Base-by-base conservation (phyloP, 495 filamentous ascomycete genomes). In the Talaromyces trachyspermus region DNA sequence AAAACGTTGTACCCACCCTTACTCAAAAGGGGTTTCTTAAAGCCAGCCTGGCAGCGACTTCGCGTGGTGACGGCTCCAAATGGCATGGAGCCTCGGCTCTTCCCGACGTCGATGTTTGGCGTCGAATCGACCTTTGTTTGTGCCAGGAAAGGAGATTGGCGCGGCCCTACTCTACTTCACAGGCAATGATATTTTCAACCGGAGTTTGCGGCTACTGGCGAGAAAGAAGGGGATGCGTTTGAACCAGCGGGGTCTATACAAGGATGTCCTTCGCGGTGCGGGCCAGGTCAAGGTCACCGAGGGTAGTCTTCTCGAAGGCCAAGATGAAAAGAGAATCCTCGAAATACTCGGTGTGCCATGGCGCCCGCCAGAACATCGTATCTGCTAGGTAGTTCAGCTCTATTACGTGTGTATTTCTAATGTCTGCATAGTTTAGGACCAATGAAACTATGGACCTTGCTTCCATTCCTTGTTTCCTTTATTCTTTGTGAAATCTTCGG, bases 151-250 rank as follows among this genome's bases (percentile, higher is more conserved):
- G 0, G 82, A 95, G 64, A 70, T 90, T 32, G 92, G 92, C 2
- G 92, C 92, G 1, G 90, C 92, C 1, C 59, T 96, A 56, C 77
- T 98, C 43, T 98, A 98, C 57, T 98, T 96, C 54, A 96, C 92
- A 0, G 92, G 92, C 1, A 94, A 95, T 55, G 90, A 95, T 57
- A 89, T 96, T 41, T 98, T 98, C 69, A 98, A 98, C 56, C 74
- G 91, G 23, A 92, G 86, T 47, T 77, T 96, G 64, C 65, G 92
- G 52, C 63, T 96, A 9, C 68, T 96, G 39, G 88, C 89, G 19
- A 81, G 81, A 24, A 90, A 79, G 70, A 92, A 88, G 60, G 80
- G 81, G 0, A 90, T 95, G 84, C 68, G 85, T 46, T 56, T 98
- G 26, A 96, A 96, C 55, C 90, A 96, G 59, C 70, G 76, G 15